Conservation (phyloP, 805 yeast species). For the Jamesozyma jinghongensis region DNA sequence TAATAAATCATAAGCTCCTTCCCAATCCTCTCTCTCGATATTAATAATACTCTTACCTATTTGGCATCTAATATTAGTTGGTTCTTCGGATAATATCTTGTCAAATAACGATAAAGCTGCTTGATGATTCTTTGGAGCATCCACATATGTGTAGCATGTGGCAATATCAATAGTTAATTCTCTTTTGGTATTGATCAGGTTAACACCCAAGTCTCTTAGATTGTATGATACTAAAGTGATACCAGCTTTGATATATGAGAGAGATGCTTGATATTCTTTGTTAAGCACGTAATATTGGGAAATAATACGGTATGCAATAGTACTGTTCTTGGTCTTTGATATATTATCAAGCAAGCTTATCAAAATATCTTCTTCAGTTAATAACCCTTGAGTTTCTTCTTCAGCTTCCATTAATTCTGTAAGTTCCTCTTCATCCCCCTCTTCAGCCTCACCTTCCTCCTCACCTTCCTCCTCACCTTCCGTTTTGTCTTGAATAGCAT, state of each 20-base stretch:
- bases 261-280: slow-evolving; percentile 55
- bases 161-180: slow-evolving; percentile 63
- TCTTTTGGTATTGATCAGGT: slow-evolving; percentile 43
- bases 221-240: slow-evolving; percentile 44
- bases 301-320: slow-evolving; percentile 58
- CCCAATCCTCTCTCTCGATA: slow-evolving; percentile 52
- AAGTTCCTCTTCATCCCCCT: slow-evolving; percentile 20
- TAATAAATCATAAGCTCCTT: slow-evolving; percentile 47
- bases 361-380: slow-evolving; percentile 39
- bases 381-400: slow-evolving; percentile 16
- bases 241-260: slow-evolving; percentile 52
- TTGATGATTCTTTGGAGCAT: slow-evolving; percentile 80
- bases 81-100: slow-evolving; percentile 40
- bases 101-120: slow-evolving; percentile 69
- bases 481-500: not conserved
- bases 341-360: slow-evolving; percentile 45
- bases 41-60: slow-evolving; percentile 77
- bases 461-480: slow-evolving; percentile 2
- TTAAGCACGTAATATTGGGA: slow-evolving; percentile 50
- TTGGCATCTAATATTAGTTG: slow-evolving; percentile 48
- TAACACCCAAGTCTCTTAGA: slow-evolving; percentile 38
- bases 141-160: slow-evolving; percentile 68
- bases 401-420: slow-evolving; percentile 20
- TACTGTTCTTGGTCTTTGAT: slow-evolving; percentile 35
- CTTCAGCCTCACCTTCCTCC: slow-evolving; percentile 11